Base-by-base conservation (phyloP, 192 early-diverging fungal genomes). In the Entomortierella beljakovae region DNA sequence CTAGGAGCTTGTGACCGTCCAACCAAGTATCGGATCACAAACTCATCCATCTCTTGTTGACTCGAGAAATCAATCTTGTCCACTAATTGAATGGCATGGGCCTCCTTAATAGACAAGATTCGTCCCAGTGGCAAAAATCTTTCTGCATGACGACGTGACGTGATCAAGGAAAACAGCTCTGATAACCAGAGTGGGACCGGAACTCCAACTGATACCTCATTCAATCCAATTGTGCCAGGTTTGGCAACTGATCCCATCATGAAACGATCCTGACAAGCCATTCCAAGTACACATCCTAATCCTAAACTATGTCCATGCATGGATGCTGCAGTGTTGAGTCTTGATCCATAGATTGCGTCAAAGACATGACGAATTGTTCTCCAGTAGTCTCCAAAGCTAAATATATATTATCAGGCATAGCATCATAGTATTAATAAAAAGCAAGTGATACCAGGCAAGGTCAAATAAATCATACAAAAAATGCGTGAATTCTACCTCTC, bases 301-400 rank as follows among this genome's bases (percentile, higher is more conserved):
- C 75, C 75, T 11, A 79, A 51, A 58, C 67, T 70, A 62, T 79
- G 75, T 13, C 75, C 75, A 40, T 79, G 53, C 75, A 79, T 79
- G 1, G 75, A 58, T 2, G 75, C 75, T 1, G 75, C 75, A 50
- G 75, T 79, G 62, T 79, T 79, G 50, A 79, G 67, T 15, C 75
- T 61, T 1, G 75, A 79, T 29, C 60, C 51, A 50, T 79, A 79
- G 62, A 79, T 79, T 25, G 48, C 25, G 11, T 79, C 75, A 49
- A 79, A 79, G 6, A 79, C 68, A 6, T 70, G 11, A 8, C 75
- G 75, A 32, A 79, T 70, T 6, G 50, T 59, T 33, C 67, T 54
- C 75, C 75, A 79, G 42, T 79, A 79, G 20, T 58, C 23, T 10
- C 31, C 68, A 49, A 79, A 79, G 42, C 75, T 79, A 59, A 20